Base-by-base conservation (phyloP, 352 stramenopile genomes). In the Phytophthora chlamydospora region DNA sequence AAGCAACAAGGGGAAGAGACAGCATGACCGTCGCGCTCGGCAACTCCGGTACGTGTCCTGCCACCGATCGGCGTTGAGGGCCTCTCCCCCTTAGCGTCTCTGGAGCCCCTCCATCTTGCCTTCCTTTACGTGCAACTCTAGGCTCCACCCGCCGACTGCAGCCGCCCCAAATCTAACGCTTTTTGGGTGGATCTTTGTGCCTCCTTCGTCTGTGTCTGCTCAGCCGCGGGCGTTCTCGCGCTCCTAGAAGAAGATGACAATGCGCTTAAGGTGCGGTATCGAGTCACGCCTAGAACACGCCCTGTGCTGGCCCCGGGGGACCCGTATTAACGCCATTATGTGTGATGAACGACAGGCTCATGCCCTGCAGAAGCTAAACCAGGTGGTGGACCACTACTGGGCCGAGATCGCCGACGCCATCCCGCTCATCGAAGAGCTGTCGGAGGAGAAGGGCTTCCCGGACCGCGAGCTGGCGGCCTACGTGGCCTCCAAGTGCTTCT, bases 401-500 rank as follows among this genome's bases (percentile, higher is more conserved):
- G 86, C 93, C 7, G 95, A 98, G 71, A 97, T 98, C 50, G 85
- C 91, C 19, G 88, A 97, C 44, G 88, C 88, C 42, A 88, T 98
- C 31, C 83, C 91, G 24, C 63, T 96, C 19, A 98, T 98, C 38
- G 95, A 98, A 71, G 92, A 82, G 41, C 76, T 98, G n/a, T 95
- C 88, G 42, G 95, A 98, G 68, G 90, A 98, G 60, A 87, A 96
- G 32, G 66, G 70, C n/a, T 98, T 98, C 66, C 75, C 88, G 36
- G 77, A 96, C 43, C 85, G 85, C 36, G 88, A 98, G 46, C 78
- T 98, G 36, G 95, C 95, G 11, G 95, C 95, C 12, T 88, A 79
- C 32, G 85, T 98, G 38, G 93, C 94, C 14, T 98, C 92, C 67
- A 96, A 91, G 78, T 97, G 97, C 59, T 99, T 99, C 61, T 99